Evolutionary conservation across 1,284 basidiomycete species (phyloP).

Genomic region (Caloboletus firmus): DNA sequence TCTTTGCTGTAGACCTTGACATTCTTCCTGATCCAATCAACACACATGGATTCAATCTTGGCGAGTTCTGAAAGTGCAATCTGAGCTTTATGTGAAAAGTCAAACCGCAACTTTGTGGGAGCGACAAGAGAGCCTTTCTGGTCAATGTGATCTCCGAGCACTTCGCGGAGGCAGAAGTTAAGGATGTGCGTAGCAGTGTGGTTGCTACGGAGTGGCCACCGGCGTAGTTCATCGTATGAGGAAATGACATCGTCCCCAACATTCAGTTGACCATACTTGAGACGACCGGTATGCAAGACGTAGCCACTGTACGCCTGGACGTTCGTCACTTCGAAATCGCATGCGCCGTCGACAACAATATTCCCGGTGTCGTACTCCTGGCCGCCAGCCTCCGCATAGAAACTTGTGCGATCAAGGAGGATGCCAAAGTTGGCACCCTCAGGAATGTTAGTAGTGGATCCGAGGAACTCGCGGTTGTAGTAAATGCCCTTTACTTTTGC

Average conservation of each 20-base stretch:
- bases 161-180: constrained; percentile 90
- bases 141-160: constrained; percentile 95
- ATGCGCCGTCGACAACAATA: constrained; percentile 88
- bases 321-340: constrained; percentile 92
- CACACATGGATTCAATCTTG: constrained; percentile 83
- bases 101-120: constrained; percentile 93
- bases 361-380: constrained; percentile 97
- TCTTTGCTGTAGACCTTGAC: constrained; percentile 90
- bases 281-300: constrained; percentile 85
- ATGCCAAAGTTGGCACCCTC: constrained; percentile 76
- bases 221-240: constrained; percentile 84
- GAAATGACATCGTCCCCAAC: constrained; percentile 71
- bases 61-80: constrained; percentile 73
- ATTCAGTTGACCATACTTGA: constrained; percentile 75
- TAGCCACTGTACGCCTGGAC: constrained; percentile 88
- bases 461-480: constrained; percentile 75
- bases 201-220: constrained; percentile 95
- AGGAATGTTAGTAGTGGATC: constrained; percentile 67
- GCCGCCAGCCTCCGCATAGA: constrained; percentile 97
- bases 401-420: constrained; percentile 91
- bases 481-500: constrained; percentile 87
- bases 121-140: constrained; percentile 98
- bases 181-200: constrained; percentile 99
- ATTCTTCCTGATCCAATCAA: constrained; percentile 89
- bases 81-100: constrained; percentile 95